Percentiles rank a stretch among this genome's conserved stretches.
phyloP scores from a whole-genome alignment of 345 rosid species.

The Combretum micranthum region DNA sequence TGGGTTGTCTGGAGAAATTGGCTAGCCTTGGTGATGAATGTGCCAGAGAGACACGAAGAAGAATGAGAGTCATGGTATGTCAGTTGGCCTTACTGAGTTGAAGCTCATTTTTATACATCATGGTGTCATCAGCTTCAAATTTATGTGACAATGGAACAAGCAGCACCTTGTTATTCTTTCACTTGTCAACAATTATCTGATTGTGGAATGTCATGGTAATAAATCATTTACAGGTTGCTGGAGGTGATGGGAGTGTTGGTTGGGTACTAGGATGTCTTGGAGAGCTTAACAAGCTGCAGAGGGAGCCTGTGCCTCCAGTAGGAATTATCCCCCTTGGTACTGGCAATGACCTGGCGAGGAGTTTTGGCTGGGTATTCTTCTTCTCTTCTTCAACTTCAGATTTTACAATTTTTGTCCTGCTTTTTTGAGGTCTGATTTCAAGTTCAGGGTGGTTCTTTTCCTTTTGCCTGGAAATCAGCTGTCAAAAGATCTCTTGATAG shows the following conservation, averaged over 20 bases:
- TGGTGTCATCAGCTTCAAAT: neutral
- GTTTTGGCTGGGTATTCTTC: conserved; percentile 89
- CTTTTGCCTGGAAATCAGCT: conserved; percentile 93
- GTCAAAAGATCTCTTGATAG: conserved; percentile 66
- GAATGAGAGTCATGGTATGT: conserved; percentile 76
- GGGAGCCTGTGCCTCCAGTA: conserved; percentile 78
- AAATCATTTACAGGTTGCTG: conserved; percentile 71
- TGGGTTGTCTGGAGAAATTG: conserved; percentile 74
- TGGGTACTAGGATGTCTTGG: conserved; percentile 90
- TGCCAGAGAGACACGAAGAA: conserved; percentile 78
- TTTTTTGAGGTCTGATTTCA: conserved; percentile 14
- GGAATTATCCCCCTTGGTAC: conserved; percentile 94
- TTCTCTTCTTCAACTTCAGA: conserved; percentile 7
- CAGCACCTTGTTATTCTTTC: neutral
- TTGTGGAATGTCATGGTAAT: no score
- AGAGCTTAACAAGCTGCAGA: conserved; percentile 43
- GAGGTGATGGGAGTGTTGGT: conserved; percentile 99
- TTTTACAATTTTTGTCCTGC: conserved; percentile 10
- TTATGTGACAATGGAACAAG: no score
- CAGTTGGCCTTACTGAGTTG: neutral
- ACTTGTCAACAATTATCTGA: neutral
- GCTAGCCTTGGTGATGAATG: conserved; percentile 60
- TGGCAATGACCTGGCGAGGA: conserved; percentile 88
- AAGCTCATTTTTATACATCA: neutral
- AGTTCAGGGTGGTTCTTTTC: conserved; percentile 88